phyloP scores from a whole-genome alignment of 352 stramenopile genomes.

The Phytophthora palmivora region DNA sequence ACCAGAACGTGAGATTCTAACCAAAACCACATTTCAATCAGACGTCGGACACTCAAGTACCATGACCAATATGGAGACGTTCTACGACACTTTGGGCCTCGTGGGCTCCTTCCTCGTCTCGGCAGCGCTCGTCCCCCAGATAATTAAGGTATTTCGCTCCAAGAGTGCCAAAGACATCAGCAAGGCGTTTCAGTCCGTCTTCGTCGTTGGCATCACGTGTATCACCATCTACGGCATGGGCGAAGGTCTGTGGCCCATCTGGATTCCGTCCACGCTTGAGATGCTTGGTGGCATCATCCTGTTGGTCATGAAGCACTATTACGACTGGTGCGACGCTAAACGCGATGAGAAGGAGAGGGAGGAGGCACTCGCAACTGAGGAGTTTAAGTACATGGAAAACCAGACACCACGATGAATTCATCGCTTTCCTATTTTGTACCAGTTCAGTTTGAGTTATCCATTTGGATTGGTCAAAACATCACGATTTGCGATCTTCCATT shows the following conservation, averaged over 20 bases:
- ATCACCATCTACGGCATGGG: slow-evolving; percentile 59
- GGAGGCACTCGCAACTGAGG: slow-evolving; percentile 14
- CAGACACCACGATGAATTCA: slow-evolving; percentile 16
- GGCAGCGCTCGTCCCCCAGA: slow-evolving; percentile 63
- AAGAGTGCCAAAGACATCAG: slow-evolving; percentile 68
- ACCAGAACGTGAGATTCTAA: neutral
- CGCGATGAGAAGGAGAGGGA: slow-evolving; percentile 7
- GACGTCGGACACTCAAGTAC: neutral
- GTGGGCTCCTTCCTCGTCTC: slow-evolving; percentile 70
- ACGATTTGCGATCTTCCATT: neutral
- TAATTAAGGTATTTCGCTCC: slow-evolving; percentile 63
- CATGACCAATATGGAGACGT: slow-evolving; percentile 38
- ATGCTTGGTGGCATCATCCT: slow-evolving; percentile 48
- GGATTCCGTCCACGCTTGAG: slow-evolving; percentile 58
- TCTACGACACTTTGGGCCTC: slow-evolving; percentile 63
- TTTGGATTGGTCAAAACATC: slow-evolving; percentile 18
- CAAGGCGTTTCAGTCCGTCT: slow-evolving; percentile 57
- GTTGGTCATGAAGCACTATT: slow-evolving; percentile 56
- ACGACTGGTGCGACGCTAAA: slow-evolving; percentile 39
- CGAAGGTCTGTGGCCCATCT: slow-evolving; percentile 64
- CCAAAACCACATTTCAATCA: slow-evolving; percentile 13
- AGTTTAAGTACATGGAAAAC: slow-evolving; percentile 7
- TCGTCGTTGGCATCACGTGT: slow-evolving; percentile 48
- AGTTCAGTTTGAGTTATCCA: neutral
- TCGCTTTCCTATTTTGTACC: too few species aligned